A percentile compares a stretch with the other conserved stretches of the same genome.
phyloP scores from a whole-genome alignment of 2,329 filamentous ascomycete species.

The Penicillium crustosum region DNA sequence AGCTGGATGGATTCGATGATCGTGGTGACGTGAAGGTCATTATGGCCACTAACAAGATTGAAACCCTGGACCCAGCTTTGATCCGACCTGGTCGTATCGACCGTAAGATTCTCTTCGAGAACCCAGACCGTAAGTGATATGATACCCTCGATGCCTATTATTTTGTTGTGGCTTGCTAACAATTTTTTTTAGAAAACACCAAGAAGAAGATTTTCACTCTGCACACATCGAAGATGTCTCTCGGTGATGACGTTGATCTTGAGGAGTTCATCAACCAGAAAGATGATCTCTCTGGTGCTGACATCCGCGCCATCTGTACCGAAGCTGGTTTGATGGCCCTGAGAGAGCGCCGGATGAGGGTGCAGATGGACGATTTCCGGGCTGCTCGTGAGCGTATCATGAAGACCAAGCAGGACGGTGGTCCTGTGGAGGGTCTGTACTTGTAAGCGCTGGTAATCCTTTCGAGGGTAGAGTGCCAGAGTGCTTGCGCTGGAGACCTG shows the following conservation, averaged over 20 bases:
- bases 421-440: conserved; percentile 90
- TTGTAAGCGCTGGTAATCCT: conserved; percentile 61
- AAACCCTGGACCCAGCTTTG: conserved; percentile 90
- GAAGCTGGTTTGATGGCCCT: conserved; percentile 94
- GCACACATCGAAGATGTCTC: conserved; percentile 97
- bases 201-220: conserved; percentile 97
- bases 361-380: conserved; percentile 98
- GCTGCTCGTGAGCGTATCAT: conserved; percentile 89
- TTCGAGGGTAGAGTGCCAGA: background rate
- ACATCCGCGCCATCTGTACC: conserved; percentile 98
- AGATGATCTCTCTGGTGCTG: conserved; percentile 93
- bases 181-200: conserved; percentile 66
- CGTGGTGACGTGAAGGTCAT: conserved; percentile 98
- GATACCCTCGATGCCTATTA: background rate
- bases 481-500: conserved; percentile 5
- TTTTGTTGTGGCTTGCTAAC: conserved; percentile 22
- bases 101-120: conserved; percentile 85
- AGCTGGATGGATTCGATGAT: conserved; percentile 98
- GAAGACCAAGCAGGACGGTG: conserved; percentile 97
- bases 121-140: conserved; percentile 61
- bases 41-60: conserved; percentile 99
- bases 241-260: conserved; percentile 94
- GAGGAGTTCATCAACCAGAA: conserved; percentile 99
- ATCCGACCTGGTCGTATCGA: conserved; percentile 98
- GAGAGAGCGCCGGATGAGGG: conserved; percentile 92